Percentiles rank a stretch among this genome's conserved stretches.
These are phyloP conservation scores for Heterobasidion irregulare DNA, from an alignment of 1,284 basidiomycete species.

Conservation along the genomic window DNA sequence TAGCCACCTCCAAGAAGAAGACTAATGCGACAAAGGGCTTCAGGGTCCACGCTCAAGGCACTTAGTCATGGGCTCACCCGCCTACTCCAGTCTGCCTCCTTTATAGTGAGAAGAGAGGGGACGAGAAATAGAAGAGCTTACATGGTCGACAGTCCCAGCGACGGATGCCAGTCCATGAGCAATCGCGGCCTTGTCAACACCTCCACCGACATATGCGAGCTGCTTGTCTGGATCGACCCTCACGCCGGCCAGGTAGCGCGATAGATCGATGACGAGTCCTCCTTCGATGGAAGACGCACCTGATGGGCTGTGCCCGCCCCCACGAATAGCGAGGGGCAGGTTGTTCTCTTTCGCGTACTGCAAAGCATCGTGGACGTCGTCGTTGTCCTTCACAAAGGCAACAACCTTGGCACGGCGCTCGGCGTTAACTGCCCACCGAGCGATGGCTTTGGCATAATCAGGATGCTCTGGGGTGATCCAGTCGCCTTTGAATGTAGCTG, in stretches of 20 bases:
- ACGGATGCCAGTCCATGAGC: constrained; percentile 41
- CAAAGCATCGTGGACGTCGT: constrained; percentile 24
- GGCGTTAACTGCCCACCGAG: constrained; percentile 21
- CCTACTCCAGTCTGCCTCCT: constrained; percentile 39
- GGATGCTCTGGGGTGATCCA: constrained; percentile 14
- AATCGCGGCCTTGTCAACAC: constrained; percentile 41
- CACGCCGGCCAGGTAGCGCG: constrained; percentile 32
- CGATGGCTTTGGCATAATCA: constrained; percentile 17
- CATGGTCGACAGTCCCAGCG: constrained; percentile 48
- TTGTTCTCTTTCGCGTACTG: constrained; percentile 18
- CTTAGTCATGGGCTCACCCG: constrained; percentile 24
- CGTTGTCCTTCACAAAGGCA: constrained; percentile 20
- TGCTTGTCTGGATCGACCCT: constrained; percentile 33
- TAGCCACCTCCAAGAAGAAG: constrained; percentile 52
- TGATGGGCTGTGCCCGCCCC: constrained; percentile 34
- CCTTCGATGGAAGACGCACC: constrained; percentile 41
- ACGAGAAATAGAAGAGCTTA: constrained; percentile 16
- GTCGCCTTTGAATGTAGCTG: constrained; percentile 16
- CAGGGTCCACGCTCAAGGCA: neutral
- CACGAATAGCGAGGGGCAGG: constrained; percentile 22
- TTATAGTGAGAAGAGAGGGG: constrained; percentile 2
- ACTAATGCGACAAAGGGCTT: constrained; percentile 17
- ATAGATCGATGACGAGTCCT: constrained; percentile 52
- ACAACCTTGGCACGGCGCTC: constrained; percentile 21
- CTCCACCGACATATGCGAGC: constrained; percentile 41